Percentiles rank a stretch among this genome's conserved stretches.
Conservation (phyloP, 208 protist genomes). For the Endotrypanum monterogeii region DNA sequence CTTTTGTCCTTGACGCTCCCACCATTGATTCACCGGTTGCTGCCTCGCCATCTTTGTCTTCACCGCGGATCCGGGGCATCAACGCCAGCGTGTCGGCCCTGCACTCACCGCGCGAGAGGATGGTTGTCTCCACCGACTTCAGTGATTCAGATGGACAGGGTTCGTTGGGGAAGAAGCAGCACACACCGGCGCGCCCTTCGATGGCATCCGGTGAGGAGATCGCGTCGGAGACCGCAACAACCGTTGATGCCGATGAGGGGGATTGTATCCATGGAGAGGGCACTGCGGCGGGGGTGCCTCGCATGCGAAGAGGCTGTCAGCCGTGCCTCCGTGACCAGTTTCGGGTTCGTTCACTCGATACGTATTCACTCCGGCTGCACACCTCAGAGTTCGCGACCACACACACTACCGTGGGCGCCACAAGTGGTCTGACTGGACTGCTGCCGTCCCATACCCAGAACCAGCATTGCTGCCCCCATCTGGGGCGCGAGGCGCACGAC, state of each 20-base stretch:
- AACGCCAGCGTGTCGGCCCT: background rate
- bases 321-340: background rate
- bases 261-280: background rate
- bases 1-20: background rate
- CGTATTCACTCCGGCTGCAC: background rate
- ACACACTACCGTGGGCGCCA: slow-evolving; percentile 1
- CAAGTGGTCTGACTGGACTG: background rate
- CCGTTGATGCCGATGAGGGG: background rate
- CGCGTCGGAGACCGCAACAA: background rate
- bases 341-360: background rate
- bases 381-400: slow-evolving; percentile 10
- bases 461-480: background rate
- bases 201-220: background rate
- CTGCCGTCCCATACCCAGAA: background rate
- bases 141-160: background rate
- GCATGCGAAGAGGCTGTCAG: background rate
- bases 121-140: too few species aligned
- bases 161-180: background rate
- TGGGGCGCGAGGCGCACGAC: background rate
- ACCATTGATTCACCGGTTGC: background rate
- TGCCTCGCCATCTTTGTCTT: background rate
- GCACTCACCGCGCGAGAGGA: background rate
- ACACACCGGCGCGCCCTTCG: background rate
- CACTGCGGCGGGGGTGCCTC: background rate
- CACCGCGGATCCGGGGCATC: background rate